These are phyloP conservation scores for Colletotrichum neosansevieriae DNA, from an alignment of 2,329 filamentous ascomycete species.

Conservation along the genomic window DNA sequence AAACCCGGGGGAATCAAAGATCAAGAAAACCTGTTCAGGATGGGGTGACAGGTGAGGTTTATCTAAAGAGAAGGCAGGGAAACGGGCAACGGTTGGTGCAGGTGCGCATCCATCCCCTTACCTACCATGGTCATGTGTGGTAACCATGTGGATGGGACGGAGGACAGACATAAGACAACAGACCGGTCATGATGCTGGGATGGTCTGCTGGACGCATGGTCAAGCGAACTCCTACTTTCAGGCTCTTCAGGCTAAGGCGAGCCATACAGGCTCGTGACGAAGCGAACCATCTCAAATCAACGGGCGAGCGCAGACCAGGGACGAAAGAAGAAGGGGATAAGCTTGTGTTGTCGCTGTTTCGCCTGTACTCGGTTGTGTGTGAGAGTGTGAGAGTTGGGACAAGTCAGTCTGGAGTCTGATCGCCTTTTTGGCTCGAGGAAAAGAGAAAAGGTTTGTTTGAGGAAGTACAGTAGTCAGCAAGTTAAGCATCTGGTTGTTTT, in stretches of 20 bases:
- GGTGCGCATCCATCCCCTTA: slow-evolving; percentile 4
- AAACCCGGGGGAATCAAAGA: slow-evolving; percentile 29
- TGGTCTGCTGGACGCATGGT: neutral
- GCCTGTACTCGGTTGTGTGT: slow-evolving; percentile 35
- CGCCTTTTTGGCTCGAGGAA: slow-evolving; percentile 6
- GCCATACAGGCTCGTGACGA: slow-evolving; percentile 21
- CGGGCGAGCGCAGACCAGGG: slow-evolving; percentile 3
- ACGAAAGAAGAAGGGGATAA: slow-evolving; percentile 28
- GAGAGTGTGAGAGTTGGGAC: slow-evolving; percentile 40
- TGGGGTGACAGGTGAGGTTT: slow-evolving; percentile 35
- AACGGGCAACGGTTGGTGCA: neutral
- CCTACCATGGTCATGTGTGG: slow-evolving; percentile 15
- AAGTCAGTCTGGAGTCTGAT: slow-evolving; percentile 38
- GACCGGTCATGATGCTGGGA: neutral
- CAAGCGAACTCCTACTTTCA: neutral
- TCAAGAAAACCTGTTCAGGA: neutral
- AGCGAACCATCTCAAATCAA: slow-evolving; percentile 34
- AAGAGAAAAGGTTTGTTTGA: slow-evolving; percentile 1
- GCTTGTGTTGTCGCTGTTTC: slow-evolving; percentile 39
- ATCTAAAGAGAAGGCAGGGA: slow-evolving; percentile 20
- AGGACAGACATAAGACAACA: neutral
- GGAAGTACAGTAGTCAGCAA: slow-evolving; percentile 4
- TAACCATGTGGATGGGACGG: slow-evolving; percentile 17
- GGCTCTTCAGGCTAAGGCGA: slow-evolving; percentile 31
- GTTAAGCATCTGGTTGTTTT: neutral